Evolutionary conservation across 2,329 filamentous ascomycete genomes (phyloP).

Genomic region (Penicillium oxalicum): DNA sequence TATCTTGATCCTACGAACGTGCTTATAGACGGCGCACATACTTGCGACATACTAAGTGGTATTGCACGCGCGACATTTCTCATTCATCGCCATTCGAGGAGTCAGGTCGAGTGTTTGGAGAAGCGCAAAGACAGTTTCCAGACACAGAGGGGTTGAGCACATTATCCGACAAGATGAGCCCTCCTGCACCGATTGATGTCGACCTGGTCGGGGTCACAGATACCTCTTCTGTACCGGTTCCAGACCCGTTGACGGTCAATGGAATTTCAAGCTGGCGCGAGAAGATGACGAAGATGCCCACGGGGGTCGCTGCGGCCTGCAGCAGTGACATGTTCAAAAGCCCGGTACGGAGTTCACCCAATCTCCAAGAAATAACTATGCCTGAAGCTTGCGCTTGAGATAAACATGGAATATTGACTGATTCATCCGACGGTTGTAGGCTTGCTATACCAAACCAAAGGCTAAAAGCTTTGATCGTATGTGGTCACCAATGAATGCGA

Average conservation of each 20-base stretch:
- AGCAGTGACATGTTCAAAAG: slow-evolving; percentile 81
- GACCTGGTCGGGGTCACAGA: slow-evolving; percentile 32
- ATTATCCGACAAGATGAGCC: slow-evolving; percentile 14
- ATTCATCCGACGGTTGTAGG: slow-evolving; percentile 22
- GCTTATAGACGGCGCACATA: too few relatives aligned
- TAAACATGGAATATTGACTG: slow-evolving; percentile 14
- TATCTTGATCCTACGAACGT: too few relatives aligned
- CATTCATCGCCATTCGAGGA: too few relatives aligned
- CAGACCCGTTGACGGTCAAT: slow-evolving; percentile 54
- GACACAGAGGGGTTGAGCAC: not conserved
- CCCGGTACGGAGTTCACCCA: slow-evolving; percentile 44
- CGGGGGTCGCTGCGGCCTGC: slow-evolving; percentile 68
- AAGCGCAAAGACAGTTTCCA: too few relatives aligned
- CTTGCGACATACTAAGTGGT: too few relatives aligned
- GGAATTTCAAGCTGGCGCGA: slow-evolving; percentile 62
- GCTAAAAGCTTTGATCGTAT: slow-evolving; percentile 80
- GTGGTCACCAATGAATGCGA: slow-evolving; percentile 33
- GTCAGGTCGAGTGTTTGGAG: too few relatives aligned
- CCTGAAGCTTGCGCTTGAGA: too few relatives aligned
- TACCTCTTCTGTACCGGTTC: slow-evolving; percentile 31
- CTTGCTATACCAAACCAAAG: slow-evolving; percentile 58
- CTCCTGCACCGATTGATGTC: slow-evolving; percentile 25
- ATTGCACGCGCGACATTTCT: too few relatives aligned
- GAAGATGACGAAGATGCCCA: slow-evolving; percentile 63
- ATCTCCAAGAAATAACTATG: too few relatives aligned